Evolutionary conservation across 441 rosid species (phyloP).

Genomic region (Adansonia gregorii): DNA sequence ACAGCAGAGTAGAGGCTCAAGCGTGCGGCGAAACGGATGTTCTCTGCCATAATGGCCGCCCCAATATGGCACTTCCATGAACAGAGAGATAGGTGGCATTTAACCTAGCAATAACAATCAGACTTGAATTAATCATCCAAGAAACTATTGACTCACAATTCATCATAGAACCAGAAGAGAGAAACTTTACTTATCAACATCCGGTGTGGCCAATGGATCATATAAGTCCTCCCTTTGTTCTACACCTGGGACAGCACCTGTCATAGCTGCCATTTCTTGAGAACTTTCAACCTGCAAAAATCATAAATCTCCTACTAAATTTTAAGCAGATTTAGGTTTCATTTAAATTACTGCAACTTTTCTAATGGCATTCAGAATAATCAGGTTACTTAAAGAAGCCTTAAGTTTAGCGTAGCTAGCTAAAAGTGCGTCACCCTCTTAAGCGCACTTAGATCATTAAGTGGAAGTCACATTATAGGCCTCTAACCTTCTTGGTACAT

Average conservation of each 20-base stretch:
- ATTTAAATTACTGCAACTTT: not conserved
- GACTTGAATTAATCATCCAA: slow-evolving; percentile 25
- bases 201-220: slow-evolving; percentile 87
- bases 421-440: not conserved
- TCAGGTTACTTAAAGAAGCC: not conserved
- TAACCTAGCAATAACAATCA: slow-evolving; percentile 57
- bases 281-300: slow-evolving; percentile 71
- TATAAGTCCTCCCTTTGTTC: slow-evolving; percentile 77
- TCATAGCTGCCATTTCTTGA: slow-evolving; percentile 55
- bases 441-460: not conserved
- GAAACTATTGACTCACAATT: slow-evolving; percentile 14
- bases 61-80: slow-evolving; percentile 74
- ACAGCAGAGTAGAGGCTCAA: slow-evolving; percentile 25
- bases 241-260: slow-evolving; percentile 50
- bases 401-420: not conserved
- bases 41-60: slow-evolving; percentile 71
- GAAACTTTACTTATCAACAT: slow-evolving; percentile 71
- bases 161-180: not conserved
- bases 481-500: not conserved
- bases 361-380: slow-evolving; percentile 3
- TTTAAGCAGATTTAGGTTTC: not conserved
- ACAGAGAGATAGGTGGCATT: slow-evolving; percentile 77
- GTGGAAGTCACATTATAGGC: slow-evolving; percentile 3
- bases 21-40: slow-evolving; percentile 59
- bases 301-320: not conserved